Evolutionary conservation across 805 yeast species (phyloP).

Genomic region (Candida silvatica): DNA sequence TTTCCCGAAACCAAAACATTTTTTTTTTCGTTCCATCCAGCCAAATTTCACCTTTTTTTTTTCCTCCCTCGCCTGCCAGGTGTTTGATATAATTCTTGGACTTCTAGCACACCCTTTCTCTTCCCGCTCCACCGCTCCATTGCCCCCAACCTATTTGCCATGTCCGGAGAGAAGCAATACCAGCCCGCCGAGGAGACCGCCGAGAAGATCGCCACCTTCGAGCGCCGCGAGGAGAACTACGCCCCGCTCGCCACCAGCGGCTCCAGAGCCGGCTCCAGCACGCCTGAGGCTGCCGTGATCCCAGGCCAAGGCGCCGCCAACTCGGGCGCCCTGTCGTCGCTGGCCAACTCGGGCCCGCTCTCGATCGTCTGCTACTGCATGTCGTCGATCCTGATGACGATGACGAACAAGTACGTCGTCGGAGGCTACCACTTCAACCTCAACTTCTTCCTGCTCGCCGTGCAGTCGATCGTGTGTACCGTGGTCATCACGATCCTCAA

Average conservation of each 20-base stretch:
- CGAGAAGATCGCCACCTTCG: neutral
- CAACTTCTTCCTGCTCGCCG: constrained; percentile 83
- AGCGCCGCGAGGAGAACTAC: neutral
- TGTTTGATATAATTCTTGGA: too few species aligned
- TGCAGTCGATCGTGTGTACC: constrained; percentile 82
- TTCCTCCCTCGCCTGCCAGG: too few species aligned
- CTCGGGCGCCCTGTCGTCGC: neutral
- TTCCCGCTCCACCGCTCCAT: too few species aligned
- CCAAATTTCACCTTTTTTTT: too few species aligned
- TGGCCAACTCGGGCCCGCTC: constrained; percentile 50
- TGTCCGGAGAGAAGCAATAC: too few species aligned
- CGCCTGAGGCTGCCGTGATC: neutral
- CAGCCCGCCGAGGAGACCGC: too few species aligned
- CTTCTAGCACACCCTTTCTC: too few species aligned
- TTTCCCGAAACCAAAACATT: too few species aligned
- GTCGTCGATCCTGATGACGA: constrained; percentile 95
- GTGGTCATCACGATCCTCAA: constrained; percentile 66
- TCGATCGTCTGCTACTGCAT: constrained; percentile 81
- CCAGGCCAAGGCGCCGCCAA: too few species aligned
- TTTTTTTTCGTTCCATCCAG: too few species aligned
- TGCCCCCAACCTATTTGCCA: too few species aligned
- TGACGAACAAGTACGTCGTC: constrained; percentile 92
- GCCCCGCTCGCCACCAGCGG: neutral
- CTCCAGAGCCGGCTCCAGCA: neutral
- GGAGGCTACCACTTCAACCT: constrained; percentile 63